These are phyloP conservation scores for Boletellus ananas DNA, from an alignment of 768 basidiomycete species.

Conservation along the genomic window DNA sequence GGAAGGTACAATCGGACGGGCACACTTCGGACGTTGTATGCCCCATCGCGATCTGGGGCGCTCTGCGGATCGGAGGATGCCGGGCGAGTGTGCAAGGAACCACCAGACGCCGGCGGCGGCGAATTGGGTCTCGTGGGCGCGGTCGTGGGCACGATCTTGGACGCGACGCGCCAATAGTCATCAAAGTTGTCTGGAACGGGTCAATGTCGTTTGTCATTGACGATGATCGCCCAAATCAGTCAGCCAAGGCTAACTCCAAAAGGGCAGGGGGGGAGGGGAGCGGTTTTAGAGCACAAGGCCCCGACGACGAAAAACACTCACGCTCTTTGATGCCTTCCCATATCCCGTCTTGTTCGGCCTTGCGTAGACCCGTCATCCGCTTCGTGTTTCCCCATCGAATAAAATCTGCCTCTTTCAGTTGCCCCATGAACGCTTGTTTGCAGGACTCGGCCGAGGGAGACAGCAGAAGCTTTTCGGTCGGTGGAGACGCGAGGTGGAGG, in stretches of 20 bases:
- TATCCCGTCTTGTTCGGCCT: constrained; percentile 90
- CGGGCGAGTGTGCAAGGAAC: constrained; percentile 61
- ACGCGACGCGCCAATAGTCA: constrained; percentile 89
- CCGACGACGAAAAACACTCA: constrained; percentile 41
- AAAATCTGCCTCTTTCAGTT: constrained; percentile 95
- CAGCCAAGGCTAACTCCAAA: constrained; percentile 20
- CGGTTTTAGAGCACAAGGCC: constrained; percentile 20
- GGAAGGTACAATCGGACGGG: constrained; percentile 88
- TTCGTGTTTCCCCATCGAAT: constrained; percentile 96
- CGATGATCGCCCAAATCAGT: constrained; percentile 16
- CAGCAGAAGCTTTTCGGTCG: constrained; percentile 79
- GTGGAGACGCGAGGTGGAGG: constrained; percentile 85
- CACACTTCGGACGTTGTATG: constrained; percentile 82
- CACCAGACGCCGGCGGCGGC: constrained; percentile 46
- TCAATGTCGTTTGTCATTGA: constrained; percentile 11
- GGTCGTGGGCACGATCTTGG: constrained; percentile 87
- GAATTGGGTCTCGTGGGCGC: constrained; percentile 57
- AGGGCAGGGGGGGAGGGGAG: background rate
- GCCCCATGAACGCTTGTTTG: constrained; percentile 93
- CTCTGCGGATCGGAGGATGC: constrained; percentile 58
- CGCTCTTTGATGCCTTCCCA: constrained; percentile 97
- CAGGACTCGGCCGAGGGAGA: constrained; percentile 80
- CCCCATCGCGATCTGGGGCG: constrained; percentile 68
- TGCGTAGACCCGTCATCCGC: constrained; percentile 84
- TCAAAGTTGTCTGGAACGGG: constrained; percentile 82